Conservation (phyloP, 2,329 filamentous ascomycete genomes). For the Ophiostoma pallidulum region DNA sequence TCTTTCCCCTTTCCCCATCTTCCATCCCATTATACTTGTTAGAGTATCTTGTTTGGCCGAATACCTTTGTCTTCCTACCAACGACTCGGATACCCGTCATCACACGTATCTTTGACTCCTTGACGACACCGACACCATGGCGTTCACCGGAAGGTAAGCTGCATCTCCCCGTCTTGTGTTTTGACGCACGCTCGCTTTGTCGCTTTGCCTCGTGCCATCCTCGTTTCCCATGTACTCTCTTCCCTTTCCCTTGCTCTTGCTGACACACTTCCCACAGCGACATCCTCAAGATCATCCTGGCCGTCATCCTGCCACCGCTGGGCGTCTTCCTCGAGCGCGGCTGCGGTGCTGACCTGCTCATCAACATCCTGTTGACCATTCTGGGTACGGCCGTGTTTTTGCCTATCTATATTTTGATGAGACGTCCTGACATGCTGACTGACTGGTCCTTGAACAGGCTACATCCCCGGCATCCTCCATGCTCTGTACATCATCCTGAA, state of each 20-base stretch:
- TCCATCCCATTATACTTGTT: too few species aligned
- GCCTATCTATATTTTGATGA: not conserved
- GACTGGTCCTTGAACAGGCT: too few species aligned
- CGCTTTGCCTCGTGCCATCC: not conserved
- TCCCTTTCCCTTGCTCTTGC: not conserved
- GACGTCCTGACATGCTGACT: conserved; percentile 4
- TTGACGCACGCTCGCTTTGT: not conserved
- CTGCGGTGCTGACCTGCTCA: conserved; percentile 76
- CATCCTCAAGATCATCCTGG: conserved; percentile 66
- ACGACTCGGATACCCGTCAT: not conserved
- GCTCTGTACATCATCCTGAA: conserved; percentile 90
- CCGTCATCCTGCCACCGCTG: conserved; percentile 79
- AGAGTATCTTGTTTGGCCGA: too few species aligned
- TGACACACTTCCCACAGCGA: conserved; percentile 27
- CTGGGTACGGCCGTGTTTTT: conserved; percentile 35
- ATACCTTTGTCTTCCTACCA: not conserved
- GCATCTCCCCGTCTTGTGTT: not conserved
- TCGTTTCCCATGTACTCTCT: not conserved
- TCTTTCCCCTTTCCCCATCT: not conserved
- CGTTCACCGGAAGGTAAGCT: conserved; percentile 50
- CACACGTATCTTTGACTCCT: not conserved
- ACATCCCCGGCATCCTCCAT: conserved; percentile 80
- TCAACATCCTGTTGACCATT: conserved; percentile 85
- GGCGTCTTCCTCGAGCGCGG: conserved; percentile 93
- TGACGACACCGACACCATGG: conserved; percentile 33